phyloP scores from a whole-genome alignment of 139 green algal genomes.

The Auxenochlorella pyrenoidosa region DNA sequence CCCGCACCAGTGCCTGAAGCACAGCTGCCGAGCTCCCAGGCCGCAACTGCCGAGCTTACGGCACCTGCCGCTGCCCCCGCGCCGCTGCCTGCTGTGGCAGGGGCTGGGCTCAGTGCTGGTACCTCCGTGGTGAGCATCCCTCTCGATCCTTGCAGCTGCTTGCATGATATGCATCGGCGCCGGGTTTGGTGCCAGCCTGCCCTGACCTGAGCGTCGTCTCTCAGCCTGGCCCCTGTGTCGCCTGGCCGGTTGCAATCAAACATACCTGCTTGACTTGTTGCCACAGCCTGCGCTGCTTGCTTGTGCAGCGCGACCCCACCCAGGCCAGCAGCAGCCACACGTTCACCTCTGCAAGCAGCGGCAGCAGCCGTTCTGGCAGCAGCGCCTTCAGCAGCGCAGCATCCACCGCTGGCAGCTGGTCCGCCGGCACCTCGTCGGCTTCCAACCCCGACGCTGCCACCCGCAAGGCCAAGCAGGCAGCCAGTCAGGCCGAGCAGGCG shows the following conservation, averaged over 20 bases:
- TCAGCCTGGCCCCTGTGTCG: too few relatives aligned
- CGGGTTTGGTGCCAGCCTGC: too few relatives aligned
- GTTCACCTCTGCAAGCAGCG: neutral
- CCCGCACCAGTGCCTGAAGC: neutral
- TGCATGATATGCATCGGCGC: too few relatives aligned
- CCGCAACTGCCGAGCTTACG: neutral
- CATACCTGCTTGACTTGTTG: too few relatives aligned
- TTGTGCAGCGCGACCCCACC: neutral
- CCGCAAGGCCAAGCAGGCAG: neutral
- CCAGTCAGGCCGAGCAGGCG: neutral
- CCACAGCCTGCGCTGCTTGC: neutral
- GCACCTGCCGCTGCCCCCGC: neutral
- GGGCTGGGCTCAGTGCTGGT: too few relatives aligned
- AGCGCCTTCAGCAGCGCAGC: neutral
- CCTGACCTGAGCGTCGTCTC: too few relatives aligned
- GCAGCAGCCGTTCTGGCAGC: neutral
- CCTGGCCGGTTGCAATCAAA: too few relatives aligned
- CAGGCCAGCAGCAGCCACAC: neutral
- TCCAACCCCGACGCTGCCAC: too few relatives aligned
- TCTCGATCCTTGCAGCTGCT: too few relatives aligned
- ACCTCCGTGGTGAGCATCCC: too few relatives aligned
- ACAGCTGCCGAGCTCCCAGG: too few relatives aligned
- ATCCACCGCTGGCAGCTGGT: neutral
- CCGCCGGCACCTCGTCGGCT: too few relatives aligned
- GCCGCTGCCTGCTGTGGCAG: neutral